Evolutionary conservation across 2,329 filamentous ascomycete species (phyloP).

Genomic region (Ophiocordyceps camponoti-rufipedis): DNA sequence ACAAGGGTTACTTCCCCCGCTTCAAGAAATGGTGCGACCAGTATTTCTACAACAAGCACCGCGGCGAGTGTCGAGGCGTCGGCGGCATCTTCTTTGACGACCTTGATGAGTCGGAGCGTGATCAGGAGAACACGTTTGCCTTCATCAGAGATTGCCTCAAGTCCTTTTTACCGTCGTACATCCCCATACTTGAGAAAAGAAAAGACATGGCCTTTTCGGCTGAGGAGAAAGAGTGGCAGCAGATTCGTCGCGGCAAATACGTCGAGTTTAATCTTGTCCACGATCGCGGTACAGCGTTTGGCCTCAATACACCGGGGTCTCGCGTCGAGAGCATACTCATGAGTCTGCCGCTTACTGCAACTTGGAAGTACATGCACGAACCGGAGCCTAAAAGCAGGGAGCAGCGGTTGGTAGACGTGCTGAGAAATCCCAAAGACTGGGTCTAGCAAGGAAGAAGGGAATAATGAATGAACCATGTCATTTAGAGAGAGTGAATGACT

Average conservation of each 20-base stretch:
- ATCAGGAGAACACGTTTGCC: constrained; percentile 75
- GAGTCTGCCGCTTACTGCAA: constrained; percentile 83
- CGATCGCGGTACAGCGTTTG: constrained; percentile 87
- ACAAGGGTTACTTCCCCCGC: constrained; percentile 75
- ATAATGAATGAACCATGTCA: too few species aligned
- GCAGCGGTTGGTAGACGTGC: constrained; percentile 58
- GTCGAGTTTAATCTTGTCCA: constrained; percentile 98
- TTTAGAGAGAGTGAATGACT: too few species aligned
- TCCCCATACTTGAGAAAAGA: constrained; percentile 72
- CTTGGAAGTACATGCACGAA: constrained; percentile 92
- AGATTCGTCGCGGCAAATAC: constrained; percentile 82
- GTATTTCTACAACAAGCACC: constrained; percentile 90
- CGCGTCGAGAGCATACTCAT: constrained; percentile 94
- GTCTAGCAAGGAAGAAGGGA: constrained; percentile 23
- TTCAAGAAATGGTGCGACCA: constrained; percentile 99
- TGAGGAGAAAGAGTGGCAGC: constrained; percentile 89
- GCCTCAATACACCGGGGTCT: constrained; percentile 78
- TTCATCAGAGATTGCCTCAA: constrained; percentile 74
- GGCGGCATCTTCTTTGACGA: constrained; percentile 99
- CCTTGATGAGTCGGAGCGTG: constrained; percentile 69
- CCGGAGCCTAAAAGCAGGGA: constrained; percentile 60
- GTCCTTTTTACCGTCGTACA: constrained; percentile 76
- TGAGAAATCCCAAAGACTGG: constrained; percentile 49
- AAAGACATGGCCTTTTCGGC: constrained; percentile 86
- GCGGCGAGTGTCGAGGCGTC: constrained; percentile 68